A percentile compares a stretch with the other conserved stretches of the same genome.
Evolutionary conservation across 371 early-diverging fungal genomes (phyloP).

Genomic region (Sporodiniella umbellata): DNA sequence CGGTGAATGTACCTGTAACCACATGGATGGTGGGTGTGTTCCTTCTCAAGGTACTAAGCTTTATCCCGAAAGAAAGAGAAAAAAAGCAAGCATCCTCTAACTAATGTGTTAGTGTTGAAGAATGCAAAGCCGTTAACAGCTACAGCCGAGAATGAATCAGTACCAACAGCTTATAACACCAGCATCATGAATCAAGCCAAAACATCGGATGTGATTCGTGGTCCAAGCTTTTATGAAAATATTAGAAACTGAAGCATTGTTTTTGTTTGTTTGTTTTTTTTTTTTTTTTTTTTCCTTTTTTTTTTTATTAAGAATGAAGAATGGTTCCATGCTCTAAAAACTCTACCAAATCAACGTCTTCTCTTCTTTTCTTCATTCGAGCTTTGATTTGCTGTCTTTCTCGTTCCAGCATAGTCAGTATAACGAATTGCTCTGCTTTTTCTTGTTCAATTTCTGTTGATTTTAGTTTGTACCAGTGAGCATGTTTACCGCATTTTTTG

Average conservation of each 20-base stretch:
- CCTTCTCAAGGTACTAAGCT: conserved; percentile 29
- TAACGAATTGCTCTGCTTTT: conserved; percentile 30
- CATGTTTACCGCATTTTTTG: conserved; percentile 43
- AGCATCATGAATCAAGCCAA: conserved; percentile 22
- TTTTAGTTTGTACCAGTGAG: conserved; percentile 51
- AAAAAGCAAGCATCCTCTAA: too few relatives aligned
- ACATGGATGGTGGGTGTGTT: conserved; percentile 74
- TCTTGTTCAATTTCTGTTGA: conserved; percentile 54
- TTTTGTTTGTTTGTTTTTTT: too few relatives aligned
- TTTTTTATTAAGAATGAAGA: conserved; percentile 14
- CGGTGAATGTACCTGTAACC: conserved; percentile 71
- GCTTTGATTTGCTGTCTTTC: conserved; percentile 41
- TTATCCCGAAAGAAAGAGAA: too few relatives aligned
- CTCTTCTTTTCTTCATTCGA: conserved; percentile 39
- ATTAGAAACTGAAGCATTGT: too few relatives aligned
- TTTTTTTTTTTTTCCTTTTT: too few relatives aligned
- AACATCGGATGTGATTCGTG: not conserved
- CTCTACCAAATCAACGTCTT: conserved; percentile 27
- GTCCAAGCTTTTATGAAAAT: too few relatives aligned
- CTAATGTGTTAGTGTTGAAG: too few relatives aligned
- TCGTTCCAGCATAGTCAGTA: conserved; percentile 29
- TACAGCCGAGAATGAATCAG: conserved; percentile 20
- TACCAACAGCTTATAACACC: conserved; percentile 23
- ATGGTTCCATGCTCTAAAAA: conserved; percentile 36
- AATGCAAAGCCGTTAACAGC: conserved; percentile 13